phyloP scores from a whole-genome alignment of 2,329 filamentous ascomycete genomes.

The Mycosphaerella sp. region DNA sequence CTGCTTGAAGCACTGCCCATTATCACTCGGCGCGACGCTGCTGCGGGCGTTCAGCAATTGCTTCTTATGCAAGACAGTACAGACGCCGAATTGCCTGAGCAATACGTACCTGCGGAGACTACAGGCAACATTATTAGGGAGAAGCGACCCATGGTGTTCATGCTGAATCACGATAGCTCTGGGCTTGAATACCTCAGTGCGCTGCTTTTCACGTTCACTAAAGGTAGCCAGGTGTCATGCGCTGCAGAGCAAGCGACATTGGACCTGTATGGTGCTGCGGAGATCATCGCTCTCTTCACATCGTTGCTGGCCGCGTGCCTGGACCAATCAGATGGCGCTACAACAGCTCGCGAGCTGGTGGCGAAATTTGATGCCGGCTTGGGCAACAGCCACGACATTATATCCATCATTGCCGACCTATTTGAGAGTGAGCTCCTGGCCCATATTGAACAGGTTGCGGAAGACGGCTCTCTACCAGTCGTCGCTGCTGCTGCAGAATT shows the following conservation, averaged over 20 bases:
- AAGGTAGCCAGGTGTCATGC: conserved; percentile 37
- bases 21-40: conserved; percentile 40
- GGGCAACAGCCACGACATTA: conserved; percentile 60
- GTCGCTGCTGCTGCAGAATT: conserved; percentile 75
- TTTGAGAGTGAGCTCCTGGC: conserved; percentile 62
- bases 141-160: conserved; percentile 64
- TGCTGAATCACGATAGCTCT: conserved; percentile 71
- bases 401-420: conserved; percentile 74
- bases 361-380: conserved; percentile 47
- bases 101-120: conserved; percentile 48
- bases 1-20: conserved; percentile 59
- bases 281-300: conserved; percentile 67
- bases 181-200: conserved; percentile 72
- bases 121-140: conserved; percentile 69
- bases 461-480: conserved; percentile 59
- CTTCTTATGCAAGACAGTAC: conserved; percentile 4
- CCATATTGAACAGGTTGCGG: conserved; percentile 48
- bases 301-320: conserved; percentile 52
- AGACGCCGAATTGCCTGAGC: conserved; percentile 3
- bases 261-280: conserved; percentile 57
- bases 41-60: neutral
- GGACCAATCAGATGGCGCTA: conserved; percentile 25
- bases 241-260: conserved; percentile 30
- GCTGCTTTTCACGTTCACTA: conserved; percentile 61
- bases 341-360: conserved; percentile 42